Base-by-base conservation (phyloP, 106 monocot species). In the Vanilla planifolia region DNA sequence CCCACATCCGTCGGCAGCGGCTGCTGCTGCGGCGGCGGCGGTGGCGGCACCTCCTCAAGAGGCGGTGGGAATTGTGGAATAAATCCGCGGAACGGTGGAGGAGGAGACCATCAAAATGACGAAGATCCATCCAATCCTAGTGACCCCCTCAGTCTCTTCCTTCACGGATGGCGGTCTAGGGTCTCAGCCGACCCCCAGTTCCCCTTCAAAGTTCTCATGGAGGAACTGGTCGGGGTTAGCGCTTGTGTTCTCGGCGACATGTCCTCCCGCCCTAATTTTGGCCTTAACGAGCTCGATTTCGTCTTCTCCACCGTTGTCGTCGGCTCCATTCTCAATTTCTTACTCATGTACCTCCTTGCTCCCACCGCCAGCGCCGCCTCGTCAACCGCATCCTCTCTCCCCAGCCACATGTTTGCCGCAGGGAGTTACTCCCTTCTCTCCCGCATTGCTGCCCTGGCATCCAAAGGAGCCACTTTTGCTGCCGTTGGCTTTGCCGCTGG, bases 161-260 rank as follows among this genome's bases (percentile, higher is more conserved):
- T 90, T 27, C 66, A 68, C 8, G 90, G 90, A 19, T 85, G 90
- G 90, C 52, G 82, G 66, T 73, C 90, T 52, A 79, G 90, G 52
- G 90, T 91, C 57, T 32, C 73, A 23, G 90, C 85, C 2, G 90
- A 91, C 47, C 74, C 90, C 29, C 73, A 91, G 73, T 91, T 86
- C 76, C 85, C 85, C 0, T 91, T 91, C 79, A 86, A 91, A 67
- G 85, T 91, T 6, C 74, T 91, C 28, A 91, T 91, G 85, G 91
- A 91, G 63, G 82, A 85, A 69, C 28, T 91, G 13, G 85, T 85
- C 34, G 91, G 85, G 16, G 85, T 85, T 23, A 82, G 67, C 60
- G 74, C 82, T 4, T 85, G 79, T 52, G 82, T 82, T 3, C 67
- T 79, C 37, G 85, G 85, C 5, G 91, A 91, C 79, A 91, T 91